Evolutionary conservation across 2,329 filamentous ascomycete species (phyloP).

Genomic region (Claviceps spartinae): DNA sequence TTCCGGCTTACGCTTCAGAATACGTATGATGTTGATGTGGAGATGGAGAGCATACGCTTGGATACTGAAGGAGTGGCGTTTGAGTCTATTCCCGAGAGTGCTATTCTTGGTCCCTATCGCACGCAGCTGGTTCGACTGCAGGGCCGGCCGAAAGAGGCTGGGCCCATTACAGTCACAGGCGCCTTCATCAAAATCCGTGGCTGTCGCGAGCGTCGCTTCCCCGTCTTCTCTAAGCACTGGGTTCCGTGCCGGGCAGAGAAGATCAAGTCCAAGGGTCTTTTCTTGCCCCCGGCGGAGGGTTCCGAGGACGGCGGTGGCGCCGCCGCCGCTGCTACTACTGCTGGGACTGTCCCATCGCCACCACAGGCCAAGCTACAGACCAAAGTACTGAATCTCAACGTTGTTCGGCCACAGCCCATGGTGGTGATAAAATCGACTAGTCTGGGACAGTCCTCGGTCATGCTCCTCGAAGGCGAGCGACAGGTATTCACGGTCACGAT

Average conservation of each 20-base stretch:
- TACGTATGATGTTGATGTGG: slow-evolving; percentile 82
- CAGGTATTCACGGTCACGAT: slow-evolving; percentile 66
- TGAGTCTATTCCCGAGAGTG: slow-evolving; percentile 48
- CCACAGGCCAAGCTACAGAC: slow-evolving; percentile 31
- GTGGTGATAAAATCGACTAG: slow-evolving; percentile 63
- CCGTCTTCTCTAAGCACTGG: slow-evolving; percentile 70
- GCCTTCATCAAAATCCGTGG: slow-evolving; percentile 68
- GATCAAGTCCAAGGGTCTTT: slow-evolving; percentile 59
- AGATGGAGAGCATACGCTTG: slow-evolving; percentile 69
- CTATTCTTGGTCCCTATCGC: slow-evolving; percentile 65
- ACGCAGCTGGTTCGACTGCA: slow-evolving; percentile 64
- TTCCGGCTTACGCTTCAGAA: slow-evolving; percentile 85
- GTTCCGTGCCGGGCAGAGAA: slow-evolving; percentile 55
- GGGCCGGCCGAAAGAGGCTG: slow-evolving; percentile 53
- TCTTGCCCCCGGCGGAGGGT: slow-evolving; percentile 34
- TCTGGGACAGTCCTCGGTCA: slow-evolving; percentile 71
- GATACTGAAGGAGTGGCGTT: slow-evolving; percentile 63
- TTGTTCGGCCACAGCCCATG: slow-evolving; percentile 68
- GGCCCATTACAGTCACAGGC: slow-evolving; percentile 60
- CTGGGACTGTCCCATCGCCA: slow-evolving; percentile 7
- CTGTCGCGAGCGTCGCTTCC: slow-evolving; percentile 71
- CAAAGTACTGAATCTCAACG: slow-evolving; percentile 48
- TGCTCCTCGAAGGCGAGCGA: slow-evolving; percentile 84
- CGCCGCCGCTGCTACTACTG: too few relatives aligned
- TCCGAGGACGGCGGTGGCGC: slow-evolving; percentile 13